Base-by-base conservation (phyloP, 192 early-diverging fungal species). In the Coemansia sp. region DNA sequence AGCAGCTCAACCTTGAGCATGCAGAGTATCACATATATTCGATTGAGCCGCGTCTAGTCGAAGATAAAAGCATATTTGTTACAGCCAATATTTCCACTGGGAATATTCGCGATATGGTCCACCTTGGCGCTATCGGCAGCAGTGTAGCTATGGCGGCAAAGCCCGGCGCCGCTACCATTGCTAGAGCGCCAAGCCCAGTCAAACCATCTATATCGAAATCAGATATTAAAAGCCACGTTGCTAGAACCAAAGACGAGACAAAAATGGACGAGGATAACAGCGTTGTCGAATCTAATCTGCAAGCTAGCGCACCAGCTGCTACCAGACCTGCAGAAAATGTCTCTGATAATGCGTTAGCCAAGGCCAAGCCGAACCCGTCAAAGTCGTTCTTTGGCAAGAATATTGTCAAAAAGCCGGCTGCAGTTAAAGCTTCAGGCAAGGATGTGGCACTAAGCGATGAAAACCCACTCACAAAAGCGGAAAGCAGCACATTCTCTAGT, bases 381-480 rank as follows among this genome's bases (percentile, higher is more conserved):
- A 77, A 59, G 47, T 71, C 64, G 33, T 77, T 71, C 54, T 77
- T 77, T 66, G 74, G 74, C 4, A 64, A 61, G 27, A 39, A 42
- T 10, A 39, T 43, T 2, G 34, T n/a, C 2, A 24, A 43, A 34
- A 69, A 66, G 34, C 30, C 55, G 13, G 38, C 50, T 11, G 22
- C 38, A 25, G 39, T 33, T 38, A 9, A 18, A 9, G 22, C 23
- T 45, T 14, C 47, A 39, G 46, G 17, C 14, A 44, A 34, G 21
- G 30, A 37, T 27, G 1, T 41, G 27, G 27, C 27, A 30, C 27
- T 7, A 30, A 30, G 27, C 27, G 27, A 30, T 30, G 27, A 30
- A 30, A 7, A 5, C 27, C 27, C 27, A 7, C 27, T 5, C 27
- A 7, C 7, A 30, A 30, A 30, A 30, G 27, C 27, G 4, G 27